Evolutionary conservation across 306 rosid species (phyloP).

Genomic region (Casuarina equisetifolia): DNA sequence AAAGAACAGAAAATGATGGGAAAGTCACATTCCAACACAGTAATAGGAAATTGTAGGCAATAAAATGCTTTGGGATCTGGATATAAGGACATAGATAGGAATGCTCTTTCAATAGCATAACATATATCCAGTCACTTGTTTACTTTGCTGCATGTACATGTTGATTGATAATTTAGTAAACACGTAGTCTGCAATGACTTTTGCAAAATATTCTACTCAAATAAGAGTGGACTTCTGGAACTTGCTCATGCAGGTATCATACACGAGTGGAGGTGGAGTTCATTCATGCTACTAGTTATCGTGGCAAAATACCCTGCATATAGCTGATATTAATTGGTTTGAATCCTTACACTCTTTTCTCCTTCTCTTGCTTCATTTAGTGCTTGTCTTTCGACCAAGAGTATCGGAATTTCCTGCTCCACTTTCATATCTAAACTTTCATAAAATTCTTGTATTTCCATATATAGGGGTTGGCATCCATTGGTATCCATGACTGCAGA

Average conservation of each 20-base stretch:
- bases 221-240: slow-evolving; percentile 1
- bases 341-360: slow-evolving; percentile 79
- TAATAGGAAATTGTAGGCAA: not conserved
- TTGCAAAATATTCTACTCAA: not conserved
- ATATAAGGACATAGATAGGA: not conserved
- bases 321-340: slow-evolving; percentile 23
- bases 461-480: slow-evolving; percentile 83
- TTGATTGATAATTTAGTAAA: slow-evolving; percentile 8
- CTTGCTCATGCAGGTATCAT: slow-evolving; percentile 5
- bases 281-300: slow-evolving; percentile 8
- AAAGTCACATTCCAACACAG: not conserved
- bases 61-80: slow-evolving; percentile 3
- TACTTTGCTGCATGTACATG: slow-evolving; percentile 6
- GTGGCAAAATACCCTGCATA: slow-evolving; percentile 8
- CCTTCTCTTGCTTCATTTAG: slow-evolving; percentile 97
- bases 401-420: slow-evolving; percentile 89
- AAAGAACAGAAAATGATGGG: not conserved
- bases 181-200: not conserved
- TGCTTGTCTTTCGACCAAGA: slow-evolving; percentile 96
- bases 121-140: slow-evolving; percentile 16
- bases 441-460: slow-evolving; percentile 77
- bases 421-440: slow-evolving; percentile 84
- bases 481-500: slow-evolving; percentile 90
- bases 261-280: slow-evolving; percentile 24
- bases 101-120: not conserved